Conservation (phyloP, 2,329 filamentous ascomycete genomes). For the Penicillium hordei region DNA sequence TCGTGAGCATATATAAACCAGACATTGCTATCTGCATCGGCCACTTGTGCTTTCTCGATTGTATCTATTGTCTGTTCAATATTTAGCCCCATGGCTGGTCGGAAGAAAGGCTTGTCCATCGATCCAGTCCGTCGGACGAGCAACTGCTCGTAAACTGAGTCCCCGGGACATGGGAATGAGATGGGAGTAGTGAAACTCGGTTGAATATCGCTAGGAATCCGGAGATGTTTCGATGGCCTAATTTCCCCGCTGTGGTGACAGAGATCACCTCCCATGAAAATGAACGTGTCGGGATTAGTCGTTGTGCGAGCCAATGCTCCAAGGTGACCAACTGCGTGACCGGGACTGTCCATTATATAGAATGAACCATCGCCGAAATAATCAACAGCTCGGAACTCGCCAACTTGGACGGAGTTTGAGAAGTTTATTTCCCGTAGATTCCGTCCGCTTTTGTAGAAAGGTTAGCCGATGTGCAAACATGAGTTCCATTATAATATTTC, state of each 20-base stretch:
- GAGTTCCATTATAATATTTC: background rate
- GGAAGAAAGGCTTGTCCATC: background rate
- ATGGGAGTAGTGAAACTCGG: slow-evolving; percentile 24
- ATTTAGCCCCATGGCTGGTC: background rate
- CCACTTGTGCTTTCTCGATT: slow-evolving; percentile 24
- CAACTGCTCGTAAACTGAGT: slow-evolving; percentile 6
- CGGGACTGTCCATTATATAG: slow-evolving; percentile 37
- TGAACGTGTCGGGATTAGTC: slow-evolving; percentile 40
- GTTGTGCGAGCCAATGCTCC: slow-evolving; percentile 48
- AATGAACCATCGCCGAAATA: slow-evolving; percentile 46
- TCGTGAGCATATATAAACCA: slow-evolving; percentile 37
- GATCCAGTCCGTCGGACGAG: background rate
- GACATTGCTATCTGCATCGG: slow-evolving; percentile 28
- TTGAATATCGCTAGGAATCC: background rate
- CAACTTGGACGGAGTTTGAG: slow-evolving; percentile 9
- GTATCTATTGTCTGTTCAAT: background rate
- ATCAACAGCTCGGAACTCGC: slow-evolving; percentile 41
- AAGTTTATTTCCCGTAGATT: slow-evolving; percentile 30
- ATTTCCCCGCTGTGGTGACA: slow-evolving; percentile 50
- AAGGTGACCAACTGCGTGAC: slow-evolving; percentile 50
- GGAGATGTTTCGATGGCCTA: slow-evolving; percentile 45
- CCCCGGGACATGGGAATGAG: slow-evolving; percentile 19
- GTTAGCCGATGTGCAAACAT: slow-evolving; percentile 16
- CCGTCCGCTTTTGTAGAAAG: background rate
- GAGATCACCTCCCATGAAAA: slow-evolving; percentile 53